phyloP scores from a whole-genome alignment of 2,329 filamentous ascomycete genomes.

The Intubia oerlemansii region DNA sequence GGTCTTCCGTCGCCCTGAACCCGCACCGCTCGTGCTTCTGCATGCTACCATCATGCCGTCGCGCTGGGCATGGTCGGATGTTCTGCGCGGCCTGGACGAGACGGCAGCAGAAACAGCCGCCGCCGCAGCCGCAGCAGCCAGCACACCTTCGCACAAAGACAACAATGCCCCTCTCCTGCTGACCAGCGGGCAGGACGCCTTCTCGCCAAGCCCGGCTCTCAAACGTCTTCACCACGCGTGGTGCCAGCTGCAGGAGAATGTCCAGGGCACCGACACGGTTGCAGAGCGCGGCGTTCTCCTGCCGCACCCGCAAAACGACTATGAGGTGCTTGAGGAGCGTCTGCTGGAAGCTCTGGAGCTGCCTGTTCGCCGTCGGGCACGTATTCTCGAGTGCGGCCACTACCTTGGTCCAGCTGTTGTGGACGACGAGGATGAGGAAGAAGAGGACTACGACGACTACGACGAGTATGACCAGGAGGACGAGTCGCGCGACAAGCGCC shows the following conservation, averaged over 20 bases:
- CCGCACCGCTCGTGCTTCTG: conserved; percentile 51
- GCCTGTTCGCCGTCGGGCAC: conserved; percentile 37
- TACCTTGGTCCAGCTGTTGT: conserved; percentile 43
- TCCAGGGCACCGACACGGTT: conserved; percentile 42
- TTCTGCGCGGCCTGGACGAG: conserved; percentile 22
- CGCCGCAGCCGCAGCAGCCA: background rate
- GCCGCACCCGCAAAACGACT: conserved; percentile 60
- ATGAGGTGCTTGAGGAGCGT: conserved; percentile 58
- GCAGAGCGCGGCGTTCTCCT: conserved; percentile 54
- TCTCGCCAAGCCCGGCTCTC: conserved; percentile 20
- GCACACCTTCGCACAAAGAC: background rate
- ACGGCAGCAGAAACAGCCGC: conserved; percentile 10
- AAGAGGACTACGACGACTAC: conserved; percentile 25
- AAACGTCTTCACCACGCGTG: conserved; percentile 39
- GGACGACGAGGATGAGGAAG: conserved; percentile 17
- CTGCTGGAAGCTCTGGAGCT: conserved; percentile 56
- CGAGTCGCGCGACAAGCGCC: conserved; percentile 14
- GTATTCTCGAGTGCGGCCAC: conserved; percentile 56
- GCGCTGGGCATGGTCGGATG: conserved; percentile 38
- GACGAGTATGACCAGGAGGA: conserved; percentile 17
- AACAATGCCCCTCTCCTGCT: too few relatives aligned
- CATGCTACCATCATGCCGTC: conserved; percentile 59
- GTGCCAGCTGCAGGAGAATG: conserved; percentile 44
- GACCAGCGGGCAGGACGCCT: too few relatives aligned
- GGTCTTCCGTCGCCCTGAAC: conserved; percentile 19